phyloP scores from a whole-genome alignment of 1,284 basidiomycete genomes.

The Ceratobasidium theobromae region DNA sequence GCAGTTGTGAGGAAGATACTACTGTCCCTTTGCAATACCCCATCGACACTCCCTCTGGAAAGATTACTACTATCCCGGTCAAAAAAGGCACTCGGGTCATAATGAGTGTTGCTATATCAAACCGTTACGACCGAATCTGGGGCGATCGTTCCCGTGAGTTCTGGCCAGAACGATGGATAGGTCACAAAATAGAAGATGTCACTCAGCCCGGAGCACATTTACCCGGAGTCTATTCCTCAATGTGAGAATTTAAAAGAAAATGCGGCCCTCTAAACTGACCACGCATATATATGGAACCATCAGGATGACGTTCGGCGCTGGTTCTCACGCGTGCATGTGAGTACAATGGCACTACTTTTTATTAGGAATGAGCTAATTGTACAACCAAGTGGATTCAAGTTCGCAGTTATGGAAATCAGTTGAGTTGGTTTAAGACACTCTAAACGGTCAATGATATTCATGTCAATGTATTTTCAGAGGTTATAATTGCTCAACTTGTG shows the following conservation, averaged over 20 bases:
- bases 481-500: background rate
- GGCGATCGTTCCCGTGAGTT: conserved; percentile 5
- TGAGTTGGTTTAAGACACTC: background rate
- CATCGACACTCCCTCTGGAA: conserved; percentile 7
- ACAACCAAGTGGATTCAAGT: conserved; percentile 17
- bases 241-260: conserved; percentile 7
- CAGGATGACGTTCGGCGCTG: conserved; percentile 23
- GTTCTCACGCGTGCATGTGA: conserved; percentile 15
- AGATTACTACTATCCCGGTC: conserved; percentile 28
- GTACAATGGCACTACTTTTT: background rate
- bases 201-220: conserved; percentile 12
- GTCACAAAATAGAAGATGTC: conserved; percentile 8
- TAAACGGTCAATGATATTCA: background rate
- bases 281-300: background rate
- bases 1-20: conserved; percentile 4
- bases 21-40: conserved; percentile 9
- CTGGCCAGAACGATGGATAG: conserved; percentile 10
- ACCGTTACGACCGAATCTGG: conserved; percentile 38
- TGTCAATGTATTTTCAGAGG: background rate
- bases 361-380: background rate
- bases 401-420: conserved; percentile 25
- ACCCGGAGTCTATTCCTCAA: conserved; percentile 23
- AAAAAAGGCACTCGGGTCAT: conserved; percentile 37
- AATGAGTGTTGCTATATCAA: conserved; percentile 37
- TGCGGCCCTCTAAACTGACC: background rate